Conservation (phyloP, 2,329 filamentous ascomycete species). For the Scedosporium apiospermum region DNA sequence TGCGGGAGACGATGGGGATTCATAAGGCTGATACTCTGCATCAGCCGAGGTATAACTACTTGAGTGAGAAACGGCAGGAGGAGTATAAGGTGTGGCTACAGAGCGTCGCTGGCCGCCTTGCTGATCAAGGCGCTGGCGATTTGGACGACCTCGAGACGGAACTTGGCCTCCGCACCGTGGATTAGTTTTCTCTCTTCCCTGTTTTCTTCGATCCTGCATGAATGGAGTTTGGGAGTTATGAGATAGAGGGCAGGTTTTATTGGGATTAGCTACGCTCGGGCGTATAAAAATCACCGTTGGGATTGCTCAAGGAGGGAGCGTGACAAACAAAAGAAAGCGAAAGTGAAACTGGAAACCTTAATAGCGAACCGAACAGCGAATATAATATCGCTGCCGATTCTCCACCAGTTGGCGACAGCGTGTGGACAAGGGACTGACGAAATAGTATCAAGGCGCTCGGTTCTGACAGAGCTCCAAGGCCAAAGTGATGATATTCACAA, state of each 20-base stretch:
- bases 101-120: constrained; percentile 34
- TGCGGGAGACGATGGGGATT: constrained; percentile 27
- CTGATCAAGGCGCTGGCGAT: not conserved
- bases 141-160: not conserved
- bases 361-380: no score
- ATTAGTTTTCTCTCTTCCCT: constrained; percentile 1
- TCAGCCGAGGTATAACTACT: constrained; percentile 62
- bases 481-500: not conserved
- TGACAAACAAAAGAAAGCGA: no score
- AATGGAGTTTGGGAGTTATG: not conserved
- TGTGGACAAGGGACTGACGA: no score
- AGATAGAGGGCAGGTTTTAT: not conserved
- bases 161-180: not conserved
- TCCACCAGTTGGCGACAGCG: no score
- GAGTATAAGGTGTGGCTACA: constrained; percentile 59
- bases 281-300: no score
- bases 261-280: not conserved
- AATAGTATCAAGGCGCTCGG: no score
- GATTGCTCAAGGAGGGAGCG: no score
- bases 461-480: no score
- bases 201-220: not conserved
- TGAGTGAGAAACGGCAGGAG: constrained; percentile 51
- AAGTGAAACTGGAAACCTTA: no score
- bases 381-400: no score
- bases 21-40: constrained; percentile 60